A percentile compares a stretch with the other conserved stretches of the same genome.
These are phyloP conservation scores for Cryphonectria nitschkei DNA, from an alignment of 2,329 filamentous ascomycete species.

Conservation along the genomic window DNA sequence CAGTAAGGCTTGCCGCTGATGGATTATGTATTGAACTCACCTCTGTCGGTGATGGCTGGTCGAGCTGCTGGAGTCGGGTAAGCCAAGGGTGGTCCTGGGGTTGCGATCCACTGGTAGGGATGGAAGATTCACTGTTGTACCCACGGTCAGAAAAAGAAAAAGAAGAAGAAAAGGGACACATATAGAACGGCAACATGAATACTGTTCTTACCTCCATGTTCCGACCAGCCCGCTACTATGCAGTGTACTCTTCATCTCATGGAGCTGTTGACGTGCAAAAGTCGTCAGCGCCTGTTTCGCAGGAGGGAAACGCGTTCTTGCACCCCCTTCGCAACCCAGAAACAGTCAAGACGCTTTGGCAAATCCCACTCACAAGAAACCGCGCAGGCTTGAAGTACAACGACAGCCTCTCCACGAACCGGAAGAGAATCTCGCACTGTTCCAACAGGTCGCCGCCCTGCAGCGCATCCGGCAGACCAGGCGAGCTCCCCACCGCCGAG, in stretches of 20 bases:
- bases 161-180: not conserved
- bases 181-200: not conserved
- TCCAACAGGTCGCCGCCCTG: not conserved
- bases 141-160: not conserved
- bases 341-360: too few species aligned
- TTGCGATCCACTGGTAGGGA: not conserved
- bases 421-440: not conserved
- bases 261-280: not conserved
- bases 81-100: constrained; percentile 4
- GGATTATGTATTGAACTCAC: not conserved
- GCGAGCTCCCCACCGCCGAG: not conserved
- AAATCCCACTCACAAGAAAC: not conserved
- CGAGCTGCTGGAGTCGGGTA: not conserved
- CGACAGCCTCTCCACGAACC: constrained; percentile 4
- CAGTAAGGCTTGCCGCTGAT: not conserved
- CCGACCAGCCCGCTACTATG: not conserved
- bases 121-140: not conserved
- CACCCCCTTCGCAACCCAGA: not conserved
- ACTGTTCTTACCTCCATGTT: not conserved
- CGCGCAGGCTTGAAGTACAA: constrained; percentile 1
- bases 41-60: constrained; percentile 6
- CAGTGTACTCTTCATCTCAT: constrained; percentile 2
- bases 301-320: not conserved
- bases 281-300: not conserved
- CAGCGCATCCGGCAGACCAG: not conserved